Base-by-base conservation (phyloP, 305 asterid species). In the Fraxinus xanthoxyloides region DNA sequence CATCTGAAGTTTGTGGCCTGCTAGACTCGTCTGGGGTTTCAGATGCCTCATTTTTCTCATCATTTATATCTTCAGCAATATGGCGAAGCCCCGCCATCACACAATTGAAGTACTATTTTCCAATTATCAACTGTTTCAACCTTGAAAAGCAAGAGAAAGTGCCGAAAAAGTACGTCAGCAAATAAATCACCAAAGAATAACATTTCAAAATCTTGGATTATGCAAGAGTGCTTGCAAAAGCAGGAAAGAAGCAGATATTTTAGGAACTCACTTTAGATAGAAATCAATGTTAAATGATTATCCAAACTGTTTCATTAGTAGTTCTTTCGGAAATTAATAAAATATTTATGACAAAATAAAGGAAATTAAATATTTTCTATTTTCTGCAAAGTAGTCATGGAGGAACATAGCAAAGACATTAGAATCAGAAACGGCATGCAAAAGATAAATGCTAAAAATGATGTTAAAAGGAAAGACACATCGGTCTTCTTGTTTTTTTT, bases 11-110 rank as follows among this genome's bases (percentile, higher is more conserved):
- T 30, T 34, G 65, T 54, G 75, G 7, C 5, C 43, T 35, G 79
- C 79, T 9, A 19, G 56, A 17, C 54, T 30, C 67, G 5, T 83
- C 77, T 13, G 76, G 38, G 72, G 81, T 40, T 48, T 81, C 82
- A 3, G 82, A 28, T 81, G 75, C 32, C 77, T 77, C 30, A 10
- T 32, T 79, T 74, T 78, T 81, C 30, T 61, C 56, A 61, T 56
- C 38, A 2, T 31, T 73, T 76, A 19, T 70, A 2, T 74, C 81
- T 76, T 79, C 80, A 19, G 72, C 82, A 7, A 48, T 32, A 67
- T 54, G 51, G 77, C 74, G 24, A 61, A 31, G 30, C 79, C 76
- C 87, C 2, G 79, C 77, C 90, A 87, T 87, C 74, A 19, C 48
- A 77, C 72, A 67, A 2, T 40, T 69, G 73, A 72, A 54, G 43